phyloP scores from a whole-genome alignment of 2,329 filamentous ascomycete species.

The Cyphellophora europaea region DNA sequence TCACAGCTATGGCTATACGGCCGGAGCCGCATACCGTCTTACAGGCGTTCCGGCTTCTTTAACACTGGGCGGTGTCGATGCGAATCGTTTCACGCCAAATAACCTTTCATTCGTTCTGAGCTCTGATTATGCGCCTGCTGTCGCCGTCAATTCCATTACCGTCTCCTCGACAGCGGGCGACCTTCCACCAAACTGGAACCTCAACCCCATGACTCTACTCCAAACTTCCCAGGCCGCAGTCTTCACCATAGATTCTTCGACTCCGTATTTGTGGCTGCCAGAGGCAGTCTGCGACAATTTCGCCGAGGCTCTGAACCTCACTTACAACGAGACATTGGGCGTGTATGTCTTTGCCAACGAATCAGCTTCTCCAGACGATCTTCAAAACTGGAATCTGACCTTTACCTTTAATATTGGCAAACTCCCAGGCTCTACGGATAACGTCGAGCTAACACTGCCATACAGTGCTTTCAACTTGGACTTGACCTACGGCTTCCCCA shows the following conservation, averaged over 20 bases:
- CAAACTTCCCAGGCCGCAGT: slow-evolving; percentile 14
- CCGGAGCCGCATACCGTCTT: slow-evolving; percentile 23
- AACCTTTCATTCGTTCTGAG: slow-evolving; percentile 22
- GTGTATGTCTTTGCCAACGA: slow-evolving; percentile 24
- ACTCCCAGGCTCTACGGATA: slow-evolving; percentile 17
- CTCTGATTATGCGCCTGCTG: slow-evolving; percentile 22
- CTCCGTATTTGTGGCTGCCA: slow-evolving; percentile 32
- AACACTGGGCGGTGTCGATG: slow-evolving; percentile 24
- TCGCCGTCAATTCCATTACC: slow-evolving; percentile 22
- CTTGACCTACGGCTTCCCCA: slow-evolving; percentile 26
- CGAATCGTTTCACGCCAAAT: slow-evolving; percentile 22
- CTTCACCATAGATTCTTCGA: slow-evolving; percentile 30
- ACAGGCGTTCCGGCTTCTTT: slow-evolving; percentile 24
- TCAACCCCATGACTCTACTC: slow-evolving; percentile 18
- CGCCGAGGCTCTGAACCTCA: slow-evolving; percentile 26
- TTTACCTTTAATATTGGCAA: slow-evolving; percentile 28
- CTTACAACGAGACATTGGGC: slow-evolving; percentile 25
- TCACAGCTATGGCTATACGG: slow-evolving; percentile 26
- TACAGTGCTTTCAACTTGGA: slow-evolving; percentile 30
- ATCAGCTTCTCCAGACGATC: slow-evolving; percentile 17
- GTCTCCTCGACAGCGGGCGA: slow-evolving; percentile 14
- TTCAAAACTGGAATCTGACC: slow-evolving; percentile 22
- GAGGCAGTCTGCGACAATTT: slow-evolving; percentile 25
- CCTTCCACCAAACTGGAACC: slow-evolving; percentile 15
- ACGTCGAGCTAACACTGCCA: slow-evolving; percentile 27